phyloP scores from a whole-genome alignment of 257 asterid genomes.

The Solanum corneliomulleri region DNA sequence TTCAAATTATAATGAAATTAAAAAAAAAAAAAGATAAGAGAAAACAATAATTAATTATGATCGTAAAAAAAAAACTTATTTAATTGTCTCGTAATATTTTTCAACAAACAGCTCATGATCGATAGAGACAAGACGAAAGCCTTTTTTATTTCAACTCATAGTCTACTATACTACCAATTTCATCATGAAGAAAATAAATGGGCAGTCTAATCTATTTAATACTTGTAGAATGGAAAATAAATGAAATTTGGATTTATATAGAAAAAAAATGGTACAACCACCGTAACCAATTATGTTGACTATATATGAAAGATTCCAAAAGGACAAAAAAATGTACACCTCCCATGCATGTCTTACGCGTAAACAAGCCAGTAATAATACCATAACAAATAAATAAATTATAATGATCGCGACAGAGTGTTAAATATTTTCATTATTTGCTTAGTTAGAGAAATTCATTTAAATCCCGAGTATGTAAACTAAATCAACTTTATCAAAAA shows the following conservation, averaged over 20 bases:
- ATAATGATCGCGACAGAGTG: background rate
- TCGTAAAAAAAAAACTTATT: no score
- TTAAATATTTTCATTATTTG: background rate
- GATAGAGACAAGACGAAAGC: background rate
- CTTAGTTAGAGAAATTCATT: background rate
- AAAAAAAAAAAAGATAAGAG: background rate
- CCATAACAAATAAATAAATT: rapidly evolving
- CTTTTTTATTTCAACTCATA: background rate
- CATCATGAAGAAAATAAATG: background rate
- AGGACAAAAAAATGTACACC: background rate
- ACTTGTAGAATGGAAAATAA: background rate
- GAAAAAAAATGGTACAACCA: slow-evolving; percentile 2
- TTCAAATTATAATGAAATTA: background rate
- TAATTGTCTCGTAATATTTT: background rate
- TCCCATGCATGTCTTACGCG: slow-evolving; percentile 6
- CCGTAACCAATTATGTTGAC: slow-evolving; percentile 20
- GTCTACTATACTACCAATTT: background rate
- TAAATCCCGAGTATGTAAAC: background rate
- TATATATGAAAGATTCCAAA: background rate
- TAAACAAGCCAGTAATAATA: background rate
- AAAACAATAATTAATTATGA: background rate
- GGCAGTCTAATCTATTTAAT: background rate
- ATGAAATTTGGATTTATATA: background rate
- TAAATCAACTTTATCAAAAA: background rate
- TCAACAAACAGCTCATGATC: background rate